Base-by-base conservation (phyloP, 2,329 filamentous ascomycete genomes). In the Mariannaea sp. region DNA sequence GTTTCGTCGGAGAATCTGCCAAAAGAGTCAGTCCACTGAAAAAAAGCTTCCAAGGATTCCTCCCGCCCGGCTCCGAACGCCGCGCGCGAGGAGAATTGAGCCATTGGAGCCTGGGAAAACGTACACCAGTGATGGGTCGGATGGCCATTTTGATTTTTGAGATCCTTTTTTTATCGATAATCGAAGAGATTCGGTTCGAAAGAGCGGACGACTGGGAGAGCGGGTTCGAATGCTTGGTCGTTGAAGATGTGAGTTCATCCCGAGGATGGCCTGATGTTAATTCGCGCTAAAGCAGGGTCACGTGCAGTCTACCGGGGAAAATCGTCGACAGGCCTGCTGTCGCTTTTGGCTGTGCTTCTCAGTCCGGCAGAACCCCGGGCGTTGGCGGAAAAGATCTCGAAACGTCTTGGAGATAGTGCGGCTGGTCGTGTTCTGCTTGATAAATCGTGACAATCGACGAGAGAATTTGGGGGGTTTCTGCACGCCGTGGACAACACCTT, bases 61-160 rank as follows among this genome's bases (percentile, higher is more conserved):
- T 60, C 56, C 56, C 43, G 56, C 17, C 52, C 58, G 52, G 53
- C 9, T 24, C 19, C 29, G 29, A 32, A 32, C 42, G 51, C 45
- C 41, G 42, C 27, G 49, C 26, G 45, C 36, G 13, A 32, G 29
- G 17, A n/a, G n/a, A 39, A 26, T 38, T 40, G 48, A 60, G 61
- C 68, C 67, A 73, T 75, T 73, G 71, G 14, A 56, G 55, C 50
- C 50, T 32, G 35, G 35, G 41, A 16, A 59, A 55, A 81, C 82
- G 60, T 83, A 85, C 82, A 68, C 82, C 82, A 61, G 80, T 82
- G 63, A 85, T 82, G 56, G 81, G 82, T 67, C 75, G 74, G 71
- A 83, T 68, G 65, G 80, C 78, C 79, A 83, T 83, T 73, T 62
- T 75, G 70, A 72, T 54, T 8, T n/a, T 32, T 51, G 52, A 54